Base-by-base conservation (phyloP, 2,329 filamentous ascomycete genomes). In the Fonsecaea erecta region DNA sequence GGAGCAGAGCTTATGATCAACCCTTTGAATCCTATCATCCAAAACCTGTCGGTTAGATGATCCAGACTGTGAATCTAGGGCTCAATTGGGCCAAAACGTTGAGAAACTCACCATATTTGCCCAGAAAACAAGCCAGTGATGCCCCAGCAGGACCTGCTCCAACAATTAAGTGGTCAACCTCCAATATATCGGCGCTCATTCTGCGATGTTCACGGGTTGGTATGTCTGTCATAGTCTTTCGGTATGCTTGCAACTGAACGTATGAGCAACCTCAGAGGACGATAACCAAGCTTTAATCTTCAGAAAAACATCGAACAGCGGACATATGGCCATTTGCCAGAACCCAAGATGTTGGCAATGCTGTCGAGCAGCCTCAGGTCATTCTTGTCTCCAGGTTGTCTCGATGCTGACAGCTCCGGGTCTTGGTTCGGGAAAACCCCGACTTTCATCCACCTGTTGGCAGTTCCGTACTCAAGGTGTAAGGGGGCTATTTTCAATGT, bases 101-200 rank as follows among this genome's bases (percentile, higher is more conserved):
- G 34, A 46, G 34, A 57, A 24, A 32, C 54, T 57, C 18, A 57
- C 54, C 54, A 57, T 57, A 18, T 46, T 57, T 40, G 1, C 34
- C 55, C 11, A 66, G 60, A 43, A 58, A 61, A 40, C 55, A 63
- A 48, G 58, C 62, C 24, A 65, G 40, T 0, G 82, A 76, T 5
- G 82, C 83, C 1, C 84, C 84, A 0, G 84, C 83, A 3, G 84
- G 84, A 0, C 84, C 84, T 35, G 81, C 76, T 14, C 84, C 80
- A 24, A 85, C 60, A 11, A 66, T 63, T 35, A 57, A 46, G 54
- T 46, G 37, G 34, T 57, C 54, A 54, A 54, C 52, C 28, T 54
- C 52, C 52, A 54, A 12, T 34, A 35, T 54, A 54, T 54, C 52
- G 28, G 9, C 21, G 52, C 52, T 14, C 52, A 54, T 54, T 37